Evolutionary conservation across 2,329 filamentous ascomycete species (phyloP).

Genomic region (Penicillium sp.): DNA sequence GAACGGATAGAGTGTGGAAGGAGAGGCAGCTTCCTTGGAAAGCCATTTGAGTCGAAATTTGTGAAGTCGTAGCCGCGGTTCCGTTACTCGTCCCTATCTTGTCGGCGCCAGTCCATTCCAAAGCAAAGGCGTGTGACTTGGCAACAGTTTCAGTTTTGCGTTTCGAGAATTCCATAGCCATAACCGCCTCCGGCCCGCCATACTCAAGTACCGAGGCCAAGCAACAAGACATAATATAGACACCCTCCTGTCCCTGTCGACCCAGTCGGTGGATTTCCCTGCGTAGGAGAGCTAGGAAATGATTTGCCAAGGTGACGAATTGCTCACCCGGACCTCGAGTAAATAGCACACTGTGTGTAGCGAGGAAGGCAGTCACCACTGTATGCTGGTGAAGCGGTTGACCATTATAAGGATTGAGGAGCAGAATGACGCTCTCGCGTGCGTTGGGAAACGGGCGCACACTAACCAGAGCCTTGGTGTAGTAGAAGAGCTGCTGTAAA

Average conservation of each 20-base stretch:
- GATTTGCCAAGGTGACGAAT: constrained; percentile 37
- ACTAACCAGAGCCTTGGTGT: constrained; percentile 54
- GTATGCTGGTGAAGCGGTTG: constrained; percentile 30
- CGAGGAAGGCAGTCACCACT: constrained; percentile 50
- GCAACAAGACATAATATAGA: constrained; percentile 53
- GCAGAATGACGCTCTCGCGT: constrained; percentile 52
- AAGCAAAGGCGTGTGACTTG: constrained; percentile 15
- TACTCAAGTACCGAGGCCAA: constrained; percentile 55
- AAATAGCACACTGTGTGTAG: constrained; percentile 51
- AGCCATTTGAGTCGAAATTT: constrained; percentile 25
- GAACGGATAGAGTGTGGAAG: constrained; percentile 42
- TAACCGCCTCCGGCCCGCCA: constrained; percentile 40
- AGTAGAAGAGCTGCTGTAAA: constrained; percentile 57
- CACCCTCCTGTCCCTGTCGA: constrained; percentile 51
- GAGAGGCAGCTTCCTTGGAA: constrained; percentile 40
- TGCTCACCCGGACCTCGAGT: constrained; percentile 30
- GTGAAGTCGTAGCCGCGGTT: constrained; percentile 4
- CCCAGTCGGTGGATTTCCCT: constrained; percentile 47
- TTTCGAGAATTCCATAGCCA: constrained; percentile 27
- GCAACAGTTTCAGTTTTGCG: constrained; percentile 12
- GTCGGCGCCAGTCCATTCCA: constrained; percentile 14
- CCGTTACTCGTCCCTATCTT: background rate
- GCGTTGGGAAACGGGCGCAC: constrained; percentile 54
- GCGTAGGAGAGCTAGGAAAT: constrained; percentile 46
- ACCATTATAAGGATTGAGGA: constrained; percentile 50